These are phyloP conservation scores for Colletotrichum tropicale DNA, from an alignment of 2,329 filamentous ascomycete species.

Conservation along the genomic window DNA sequence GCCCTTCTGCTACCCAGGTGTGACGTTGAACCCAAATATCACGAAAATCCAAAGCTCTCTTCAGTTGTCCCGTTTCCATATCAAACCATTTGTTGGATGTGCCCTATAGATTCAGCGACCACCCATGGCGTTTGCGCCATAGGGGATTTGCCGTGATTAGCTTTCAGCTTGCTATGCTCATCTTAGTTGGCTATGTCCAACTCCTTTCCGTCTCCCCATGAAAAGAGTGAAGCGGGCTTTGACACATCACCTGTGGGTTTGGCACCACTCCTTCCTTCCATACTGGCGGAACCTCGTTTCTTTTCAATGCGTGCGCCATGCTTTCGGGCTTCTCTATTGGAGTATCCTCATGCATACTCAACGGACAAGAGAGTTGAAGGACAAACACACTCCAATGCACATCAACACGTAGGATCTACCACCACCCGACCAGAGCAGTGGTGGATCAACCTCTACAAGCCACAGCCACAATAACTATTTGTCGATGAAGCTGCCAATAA, in stretches of 20 bases:
- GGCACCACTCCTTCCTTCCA: background rate
- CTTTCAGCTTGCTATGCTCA: background rate
- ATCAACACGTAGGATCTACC: too few species aligned
- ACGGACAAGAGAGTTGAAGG: background rate
- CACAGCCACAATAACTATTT: background rate
- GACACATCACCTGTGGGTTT: background rate
- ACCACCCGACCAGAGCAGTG: background rate
- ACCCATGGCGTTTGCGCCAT: background rate
- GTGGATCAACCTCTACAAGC: background rate
- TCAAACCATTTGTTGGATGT: background rate
- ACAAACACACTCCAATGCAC: background rate
- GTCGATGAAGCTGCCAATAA: background rate
- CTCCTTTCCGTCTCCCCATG: background rate
- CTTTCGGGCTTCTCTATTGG: background rate
- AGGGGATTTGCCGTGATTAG: accelerated
- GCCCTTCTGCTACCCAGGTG: background rate
- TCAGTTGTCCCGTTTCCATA: background rate
- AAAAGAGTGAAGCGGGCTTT: background rate
- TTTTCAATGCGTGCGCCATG: background rate
- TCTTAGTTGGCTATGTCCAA: too few species aligned
- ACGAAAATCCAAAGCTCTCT: background rate
- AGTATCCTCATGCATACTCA: background rate
- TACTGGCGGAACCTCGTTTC: background rate
- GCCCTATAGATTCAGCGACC: background rate
- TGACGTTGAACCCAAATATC: background rate